phyloP scores from a whole-genome alignment of 1,284 basidiomycete genomes.

The Leccinum fallax region DNA sequence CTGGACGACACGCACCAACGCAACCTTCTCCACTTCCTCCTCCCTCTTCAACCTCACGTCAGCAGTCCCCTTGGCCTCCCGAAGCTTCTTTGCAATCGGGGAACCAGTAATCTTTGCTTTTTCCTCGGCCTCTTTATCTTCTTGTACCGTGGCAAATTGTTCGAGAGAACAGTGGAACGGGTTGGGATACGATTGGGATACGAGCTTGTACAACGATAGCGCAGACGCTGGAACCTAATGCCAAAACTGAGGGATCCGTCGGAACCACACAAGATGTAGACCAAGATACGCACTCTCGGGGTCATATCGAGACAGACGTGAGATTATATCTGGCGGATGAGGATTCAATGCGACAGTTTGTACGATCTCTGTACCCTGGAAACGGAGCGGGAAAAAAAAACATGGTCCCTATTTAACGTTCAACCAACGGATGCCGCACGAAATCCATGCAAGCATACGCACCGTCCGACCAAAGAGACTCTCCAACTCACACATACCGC shows the following conservation, averaged over 20 bases:
- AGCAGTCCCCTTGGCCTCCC: conserved; percentile 67
- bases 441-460: conserved; percentile 31
- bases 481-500: conserved; percentile 72
- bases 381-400: background rate
- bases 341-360: conserved; percentile 74
- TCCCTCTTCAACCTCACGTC: conserved; percentile 63
- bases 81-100: conserved; percentile 74
- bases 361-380: conserved; percentile 74
- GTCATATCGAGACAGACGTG: conserved; percentile 52
- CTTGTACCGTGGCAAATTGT: conserved; percentile 75
- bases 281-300: conserved; percentile 53
- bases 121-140: conserved; percentile 70
- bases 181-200: conserved; percentile 66
- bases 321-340: conserved; percentile 70
- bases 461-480: conserved; percentile 72
- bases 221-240: conserved; percentile 52
- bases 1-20: conserved; percentile 54
- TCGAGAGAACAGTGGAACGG: conserved; percentile 70
- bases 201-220: conserved; percentile 65
- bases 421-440: background rate
- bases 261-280: background rate
- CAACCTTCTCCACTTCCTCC: conserved; percentile 69
- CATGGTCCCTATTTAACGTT: background rate
- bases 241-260: background rate
- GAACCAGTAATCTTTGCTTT: conserved; percentile 66